Conservation (phyloP, 177 flowering plant genomes). For the Vitis hybrid region DNA sequence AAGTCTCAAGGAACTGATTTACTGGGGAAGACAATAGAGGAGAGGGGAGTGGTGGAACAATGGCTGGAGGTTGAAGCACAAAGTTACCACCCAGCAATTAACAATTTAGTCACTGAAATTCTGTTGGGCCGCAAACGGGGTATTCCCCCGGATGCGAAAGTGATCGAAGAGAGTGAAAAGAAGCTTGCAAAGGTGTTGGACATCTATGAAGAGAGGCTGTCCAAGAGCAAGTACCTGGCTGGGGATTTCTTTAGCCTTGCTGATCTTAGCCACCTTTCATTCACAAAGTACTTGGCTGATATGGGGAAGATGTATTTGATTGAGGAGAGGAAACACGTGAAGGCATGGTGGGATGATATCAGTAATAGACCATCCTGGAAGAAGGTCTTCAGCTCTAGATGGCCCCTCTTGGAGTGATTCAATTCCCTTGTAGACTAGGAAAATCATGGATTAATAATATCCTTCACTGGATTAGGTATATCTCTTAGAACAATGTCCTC, state of each 20-base stretch:
- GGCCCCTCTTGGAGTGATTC: too few species aligned
- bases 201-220: conserved; percentile 37
- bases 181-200: conserved; percentile 36
- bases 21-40: conserved; percentile 33
- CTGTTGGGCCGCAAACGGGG: conserved; percentile 27
- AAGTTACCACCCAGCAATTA: conserved; percentile 27
- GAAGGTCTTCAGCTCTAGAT: conserved; percentile 21
- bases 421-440: too few species aligned
- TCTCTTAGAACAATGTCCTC: too few species aligned
- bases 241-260: conserved; percentile 47
- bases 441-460: too few species aligned
- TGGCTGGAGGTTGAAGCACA: conserved; percentile 48
- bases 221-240: conserved; percentile 35
- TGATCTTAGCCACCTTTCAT: conserved; percentile 42
- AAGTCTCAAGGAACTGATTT: conserved; percentile 39
- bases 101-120: conserved; percentile 19
- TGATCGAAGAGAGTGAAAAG: conserved; percentile 28
- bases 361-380: conserved; percentile 42
- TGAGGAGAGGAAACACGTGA: conserved; percentile 35
- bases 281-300: conserved; percentile 23
- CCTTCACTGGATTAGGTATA: too few species aligned
- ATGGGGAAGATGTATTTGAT: conserved; percentile 33
- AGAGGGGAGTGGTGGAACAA: conserved; percentile 35
- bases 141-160: conserved; percentile 13
- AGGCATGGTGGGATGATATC: conserved; percentile 51